phyloP scores from a whole-genome alignment of 2,329 filamentous ascomycete species.

The Aspergillus melleus region DNA sequence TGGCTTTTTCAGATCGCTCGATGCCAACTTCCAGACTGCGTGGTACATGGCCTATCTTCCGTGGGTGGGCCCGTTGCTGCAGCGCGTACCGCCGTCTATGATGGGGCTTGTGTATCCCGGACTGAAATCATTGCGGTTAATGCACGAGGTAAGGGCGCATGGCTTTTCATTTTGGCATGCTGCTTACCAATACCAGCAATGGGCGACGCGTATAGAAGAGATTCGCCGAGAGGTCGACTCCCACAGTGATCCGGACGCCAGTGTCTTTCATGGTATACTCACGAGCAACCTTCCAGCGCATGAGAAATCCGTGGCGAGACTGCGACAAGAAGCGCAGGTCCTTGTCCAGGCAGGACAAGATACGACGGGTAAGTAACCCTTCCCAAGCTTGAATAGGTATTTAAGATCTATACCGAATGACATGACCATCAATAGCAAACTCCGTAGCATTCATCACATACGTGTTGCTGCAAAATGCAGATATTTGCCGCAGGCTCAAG shows the following conservation, averaged over 20 bases:
- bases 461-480: not conserved
- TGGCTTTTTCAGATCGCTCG: not conserved
- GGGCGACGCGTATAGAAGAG: not conserved
- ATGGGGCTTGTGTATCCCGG: not conserved
- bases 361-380: not conserved
- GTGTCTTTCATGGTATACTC: not conserved
- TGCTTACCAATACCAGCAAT: not conserved
- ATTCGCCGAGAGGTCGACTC: not conserved
- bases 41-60: not conserved
- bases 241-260: not conserved
- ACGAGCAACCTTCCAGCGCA: not conserved
- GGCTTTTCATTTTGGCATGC: not conserved
- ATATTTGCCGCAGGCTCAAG: not conserved
- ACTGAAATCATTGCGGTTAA: not conserved
- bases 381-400: not conserved
- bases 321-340: not conserved
- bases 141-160: not conserved
- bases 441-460: not conserved
- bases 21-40: not conserved
- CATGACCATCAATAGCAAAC: not conserved
- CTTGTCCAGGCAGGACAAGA: not conserved
- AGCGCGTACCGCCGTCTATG: not conserved
- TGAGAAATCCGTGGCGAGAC: not conserved
- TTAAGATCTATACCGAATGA: too few species aligned
- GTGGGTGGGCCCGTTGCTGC: not conserved